Percentiles rank a stretch among this genome's conserved stretches.
These are phyloP conservation scores for Cystofilobasidium capitatum DNA, from an alignment of 768 basidiomycete species.

Conservation along the genomic window DNA sequence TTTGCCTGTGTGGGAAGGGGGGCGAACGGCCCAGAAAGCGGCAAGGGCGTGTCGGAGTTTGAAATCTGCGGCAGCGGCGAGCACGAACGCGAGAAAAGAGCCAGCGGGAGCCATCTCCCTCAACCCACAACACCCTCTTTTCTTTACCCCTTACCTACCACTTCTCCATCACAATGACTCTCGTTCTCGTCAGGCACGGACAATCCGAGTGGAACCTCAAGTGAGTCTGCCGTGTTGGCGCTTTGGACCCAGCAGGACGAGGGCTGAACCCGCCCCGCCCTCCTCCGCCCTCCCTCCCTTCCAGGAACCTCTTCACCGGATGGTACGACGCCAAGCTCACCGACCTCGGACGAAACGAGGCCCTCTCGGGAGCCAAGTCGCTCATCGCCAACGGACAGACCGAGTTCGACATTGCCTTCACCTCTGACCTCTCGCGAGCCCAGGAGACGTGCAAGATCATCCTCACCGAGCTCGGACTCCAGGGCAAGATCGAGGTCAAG, in stretches of 20 bases:
- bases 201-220: conserved; percentile 10
- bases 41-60: too few species aligned
- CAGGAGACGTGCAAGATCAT: conserved; percentile 35
- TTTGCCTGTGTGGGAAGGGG: too few species aligned
- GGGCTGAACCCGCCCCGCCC: neutral
- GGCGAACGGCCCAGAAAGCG: too few species aligned
- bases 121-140: too few species aligned
- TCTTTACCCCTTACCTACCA: neutral
- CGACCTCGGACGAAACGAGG: conserved; percentile 1
- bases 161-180: neutral
- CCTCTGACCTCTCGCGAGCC: conserved; percentile 32
- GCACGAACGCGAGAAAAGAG: too few species aligned
- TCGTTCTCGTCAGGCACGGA: conserved; percentile 1
- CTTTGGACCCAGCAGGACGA: neutral
- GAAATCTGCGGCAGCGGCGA: too few species aligned
- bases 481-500: conserved; percentile 28
- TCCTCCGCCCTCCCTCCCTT: neutral
- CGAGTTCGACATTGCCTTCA: conserved; percentile 29
- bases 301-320: conserved; percentile 10
- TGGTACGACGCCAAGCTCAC: conserved; percentile 10
- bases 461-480: conserved; percentile 33
- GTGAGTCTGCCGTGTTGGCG: neutral
- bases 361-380: conserved; percentile 6
- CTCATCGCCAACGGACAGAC: conserved; percentile 8
- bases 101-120: too few species aligned